A percentile compares a stretch with the other conserved stretches of the same genome.
These are phyloP conservation scores for Aspergillus ustus DNA, from an alignment of 2,329 filamentous ascomycete species.

Conservation along the genomic window DNA sequence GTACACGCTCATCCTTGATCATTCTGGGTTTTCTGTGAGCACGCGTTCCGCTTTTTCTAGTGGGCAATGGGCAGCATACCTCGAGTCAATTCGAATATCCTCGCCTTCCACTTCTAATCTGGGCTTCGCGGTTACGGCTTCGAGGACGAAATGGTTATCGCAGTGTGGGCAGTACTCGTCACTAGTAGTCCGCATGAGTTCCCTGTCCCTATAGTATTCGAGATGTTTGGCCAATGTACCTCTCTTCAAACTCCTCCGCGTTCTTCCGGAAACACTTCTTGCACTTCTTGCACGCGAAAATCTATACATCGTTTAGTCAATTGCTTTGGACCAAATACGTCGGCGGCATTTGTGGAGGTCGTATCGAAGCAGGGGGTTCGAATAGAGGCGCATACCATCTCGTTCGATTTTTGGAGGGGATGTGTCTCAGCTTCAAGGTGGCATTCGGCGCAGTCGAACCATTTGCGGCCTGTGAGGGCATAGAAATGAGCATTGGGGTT, in stretches of 20 bases:
- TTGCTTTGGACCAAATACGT: background rate
- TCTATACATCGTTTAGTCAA: slow-evolving; percentile 40
- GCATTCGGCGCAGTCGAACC: slow-evolving; percentile 98
- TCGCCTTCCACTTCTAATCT: slow-evolving; percentile 87
- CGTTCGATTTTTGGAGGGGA: slow-evolving; percentile 72
- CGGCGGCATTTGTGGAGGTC: background rate
- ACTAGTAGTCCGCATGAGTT: slow-evolving; percentile 44
- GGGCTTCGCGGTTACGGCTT: slow-evolving; percentile 82
- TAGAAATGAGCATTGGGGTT: background rate
- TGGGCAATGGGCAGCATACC: slow-evolving; percentile 44
- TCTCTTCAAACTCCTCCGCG: slow-evolving; percentile 87
- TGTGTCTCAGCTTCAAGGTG: slow-evolving; percentile 82
- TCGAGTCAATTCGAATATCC: slow-evolving; percentile 80
- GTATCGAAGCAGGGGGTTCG: background rate
- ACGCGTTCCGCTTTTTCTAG: background rate
- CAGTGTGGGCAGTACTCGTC: slow-evolving; percentile 99
- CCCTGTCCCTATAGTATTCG: background rate
- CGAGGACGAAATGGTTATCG: slow-evolving; percentile 97
- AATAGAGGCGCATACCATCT: slow-evolving; percentile 65
- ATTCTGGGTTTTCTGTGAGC: slow-evolving; percentile 58
- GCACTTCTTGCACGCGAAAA: slow-evolving; percentile 97
- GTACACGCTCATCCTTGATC: slow-evolving; percentile 86
- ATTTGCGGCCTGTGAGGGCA: slow-evolving; percentile 73
- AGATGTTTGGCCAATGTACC: slow-evolving; percentile 38
- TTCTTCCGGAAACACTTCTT: slow-evolving; percentile 98